These are phyloP conservation scores for Simplicillium aogashimaense DNA, from an alignment of 2,329 filamentous ascomycete genomes.

Conservation along the genomic window DNA sequence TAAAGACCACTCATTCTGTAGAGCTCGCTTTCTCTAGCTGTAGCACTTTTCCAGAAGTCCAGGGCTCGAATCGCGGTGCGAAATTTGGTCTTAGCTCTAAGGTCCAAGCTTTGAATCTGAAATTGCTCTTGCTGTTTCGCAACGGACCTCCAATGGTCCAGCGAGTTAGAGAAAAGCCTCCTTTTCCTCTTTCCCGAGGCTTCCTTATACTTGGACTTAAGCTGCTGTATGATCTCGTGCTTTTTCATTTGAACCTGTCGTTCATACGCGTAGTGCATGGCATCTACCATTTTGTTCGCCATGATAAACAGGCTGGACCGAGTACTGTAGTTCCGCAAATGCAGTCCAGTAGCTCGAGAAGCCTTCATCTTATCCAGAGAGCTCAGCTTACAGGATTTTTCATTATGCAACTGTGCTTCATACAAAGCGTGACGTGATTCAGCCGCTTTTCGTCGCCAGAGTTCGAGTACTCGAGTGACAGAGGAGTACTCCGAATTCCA, in stretches of 20 bases:
- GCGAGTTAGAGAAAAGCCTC: neutral
- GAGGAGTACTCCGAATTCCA: slow-evolving; percentile 22
- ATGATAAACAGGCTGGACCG: neutral
- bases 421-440: neutral
- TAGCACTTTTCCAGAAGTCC: neutral
- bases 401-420: no score
- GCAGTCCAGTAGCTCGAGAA: neutral
- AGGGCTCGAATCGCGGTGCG: neutral
- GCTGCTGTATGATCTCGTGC: neutral
- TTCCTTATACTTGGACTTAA: neutral
- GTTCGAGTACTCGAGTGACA: slow-evolving; percentile 15
- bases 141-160: neutral
- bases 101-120: slow-evolving; percentile 16
- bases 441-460: slow-evolving; percentile 16
- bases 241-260: neutral
- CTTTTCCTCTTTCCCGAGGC: neutral
- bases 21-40: neutral
- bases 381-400: no score
- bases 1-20: neutral
- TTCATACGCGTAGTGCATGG: neutral
- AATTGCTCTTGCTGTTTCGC: slow-evolving; percentile 13
- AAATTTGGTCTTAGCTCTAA: neutral
- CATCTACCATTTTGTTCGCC: neutral
- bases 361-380: neutral
- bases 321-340: neutral